A percentile compares a stretch with the other conserved stretches of the same genome.
These are phyloP conservation scores for Scheffersomyces segobiensis DNA, from an alignment of 1,139 yeast species.

Conservation along the genomic window DNA sequence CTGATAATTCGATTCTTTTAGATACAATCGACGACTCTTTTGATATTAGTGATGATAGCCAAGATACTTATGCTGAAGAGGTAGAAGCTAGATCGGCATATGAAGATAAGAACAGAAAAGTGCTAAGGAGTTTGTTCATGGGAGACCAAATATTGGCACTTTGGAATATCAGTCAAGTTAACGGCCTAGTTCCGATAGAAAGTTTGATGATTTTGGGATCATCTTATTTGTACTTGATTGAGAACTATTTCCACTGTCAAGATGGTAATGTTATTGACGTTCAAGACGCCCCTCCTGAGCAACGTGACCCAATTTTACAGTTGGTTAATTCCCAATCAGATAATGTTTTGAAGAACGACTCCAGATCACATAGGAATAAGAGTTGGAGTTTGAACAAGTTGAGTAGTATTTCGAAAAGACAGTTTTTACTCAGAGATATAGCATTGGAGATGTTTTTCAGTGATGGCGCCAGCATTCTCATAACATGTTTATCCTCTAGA, in stretches of 20 bases:
- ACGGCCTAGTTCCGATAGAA: slow-evolving; percentile 72
- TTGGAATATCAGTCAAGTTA: slow-evolving; percentile 74
- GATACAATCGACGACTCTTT: slow-evolving; percentile 32
- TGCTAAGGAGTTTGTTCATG: slow-evolving; percentile 62
- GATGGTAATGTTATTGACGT: slow-evolving; percentile 67
- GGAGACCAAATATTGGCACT: slow-evolving; percentile 71
- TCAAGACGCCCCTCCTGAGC: slow-evolving; percentile 59
- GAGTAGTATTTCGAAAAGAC: slow-evolving; percentile 67
- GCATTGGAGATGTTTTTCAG: slow-evolving; percentile 76
- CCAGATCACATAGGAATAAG: slow-evolving; percentile 44
- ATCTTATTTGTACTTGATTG: slow-evolving; percentile 63
- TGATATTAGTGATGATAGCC: slow-evolving; percentile 45
- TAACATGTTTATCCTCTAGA: slow-evolving; percentile 53
- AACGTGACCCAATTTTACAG: slow-evolving; percentile 67
- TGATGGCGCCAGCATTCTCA: slow-evolving; percentile 66
- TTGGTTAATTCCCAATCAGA: slow-evolving; percentile 47
- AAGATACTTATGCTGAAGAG: slow-evolving; percentile 21
- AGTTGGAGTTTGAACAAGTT: slow-evolving; percentile 59
- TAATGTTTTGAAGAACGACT: slow-evolving; percentile 17
- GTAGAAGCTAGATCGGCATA: slow-evolving; percentile 31
- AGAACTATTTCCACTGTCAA: slow-evolving; percentile 61
- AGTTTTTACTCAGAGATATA: slow-evolving; percentile 72
- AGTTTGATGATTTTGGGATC: slow-evolving; percentile 71
- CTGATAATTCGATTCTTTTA: slow-evolving; percentile 11
- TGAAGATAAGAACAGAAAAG: slow-evolving; percentile 74